Conservation (phyloP, 352 stramenopile species). For the Pythium coloratum region DNA sequence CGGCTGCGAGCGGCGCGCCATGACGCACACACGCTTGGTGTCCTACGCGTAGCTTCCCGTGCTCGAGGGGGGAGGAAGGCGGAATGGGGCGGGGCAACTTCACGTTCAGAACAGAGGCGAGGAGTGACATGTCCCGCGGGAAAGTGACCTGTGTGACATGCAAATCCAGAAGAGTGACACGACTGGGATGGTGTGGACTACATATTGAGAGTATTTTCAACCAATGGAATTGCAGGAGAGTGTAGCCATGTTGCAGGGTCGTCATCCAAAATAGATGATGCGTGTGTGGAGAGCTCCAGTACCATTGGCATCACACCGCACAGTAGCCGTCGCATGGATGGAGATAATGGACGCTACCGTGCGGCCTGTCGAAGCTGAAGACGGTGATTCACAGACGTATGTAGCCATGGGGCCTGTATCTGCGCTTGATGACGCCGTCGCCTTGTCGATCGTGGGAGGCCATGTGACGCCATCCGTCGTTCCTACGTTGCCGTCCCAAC, state of each 20-base stretch:
- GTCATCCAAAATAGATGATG: neutral
- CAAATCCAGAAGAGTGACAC: neutral
- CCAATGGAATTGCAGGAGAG: neutral
- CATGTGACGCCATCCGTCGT: neutral
- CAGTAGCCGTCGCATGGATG: neutral
- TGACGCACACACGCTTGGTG: neutral
- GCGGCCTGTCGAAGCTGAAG: neutral
- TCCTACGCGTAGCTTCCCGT: neutral
- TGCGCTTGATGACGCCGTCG: neutral
- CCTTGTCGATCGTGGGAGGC: neutral
- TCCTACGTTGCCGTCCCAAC: neutral
- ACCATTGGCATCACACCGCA: neutral
- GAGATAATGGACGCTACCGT: neutral
- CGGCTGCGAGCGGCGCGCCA: constrained; percentile 26
- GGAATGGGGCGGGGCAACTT: constrained; percentile 14
- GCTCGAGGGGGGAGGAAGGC: neutral
- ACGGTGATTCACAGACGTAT: neutral
- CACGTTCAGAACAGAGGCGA: constrained; percentile 5
- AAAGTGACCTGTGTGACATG: constrained; percentile 13
- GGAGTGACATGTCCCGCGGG: constrained; percentile 21
- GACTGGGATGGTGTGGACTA: constrained; percentile 20
- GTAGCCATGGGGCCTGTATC: neutral
- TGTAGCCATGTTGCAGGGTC: constrained; percentile 19
- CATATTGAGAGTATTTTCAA: neutral
- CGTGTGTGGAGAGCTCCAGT: neutral